Conservation (phyloP, 371 early-diverging fungal genomes). For the Mucor ambiguus region DNA sequence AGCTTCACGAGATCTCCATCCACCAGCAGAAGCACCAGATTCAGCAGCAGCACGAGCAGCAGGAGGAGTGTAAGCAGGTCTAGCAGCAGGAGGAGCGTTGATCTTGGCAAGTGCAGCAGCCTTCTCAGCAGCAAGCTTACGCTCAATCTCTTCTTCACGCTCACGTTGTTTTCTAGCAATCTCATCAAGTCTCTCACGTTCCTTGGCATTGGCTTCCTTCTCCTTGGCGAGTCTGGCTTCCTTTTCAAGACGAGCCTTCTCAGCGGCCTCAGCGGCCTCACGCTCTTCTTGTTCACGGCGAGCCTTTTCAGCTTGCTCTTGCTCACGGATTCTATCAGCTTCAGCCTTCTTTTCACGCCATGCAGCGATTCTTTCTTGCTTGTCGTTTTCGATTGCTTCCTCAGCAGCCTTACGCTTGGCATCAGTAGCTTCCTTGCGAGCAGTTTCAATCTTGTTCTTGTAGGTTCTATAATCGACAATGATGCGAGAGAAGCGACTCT, state of each 20-base stretch:
- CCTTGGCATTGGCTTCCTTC: slow-evolving; percentile 33
- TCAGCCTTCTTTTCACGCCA: slow-evolving; percentile 59
- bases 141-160: slow-evolving; percentile 45
- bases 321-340: slow-evolving; percentile 32
- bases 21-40: slow-evolving; percentile 7
- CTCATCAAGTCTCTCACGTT: slow-evolving; percentile 38
- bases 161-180: slow-evolving; percentile 44
- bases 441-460: slow-evolving; percentile 61
- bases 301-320: slow-evolving; percentile 49
- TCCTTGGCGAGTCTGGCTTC: slow-evolving; percentile 35
- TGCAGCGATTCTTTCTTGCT: slow-evolving; percentile 64
- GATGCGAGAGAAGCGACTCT: slow-evolving; percentile 80
- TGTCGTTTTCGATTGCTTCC: slow-evolving; percentile 69
- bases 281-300: slow-evolving; percentile 31
- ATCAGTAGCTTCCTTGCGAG: slow-evolving; percentile 54
- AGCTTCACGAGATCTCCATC: slow-evolving; percentile 13
- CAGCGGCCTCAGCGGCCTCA: slow-evolving; percentile 33
- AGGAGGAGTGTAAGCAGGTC: slow-evolving; percentile 13
- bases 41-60: slow-evolving; percentile 6
- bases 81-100: slow-evolving; percentile 10
- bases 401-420: slow-evolving; percentile 56
- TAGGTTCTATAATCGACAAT: slow-evolving; percentile 74
- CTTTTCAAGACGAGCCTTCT: slow-evolving; percentile 35
- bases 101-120: slow-evolving; percentile 1
- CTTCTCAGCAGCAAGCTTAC: slow-evolving; percentile 22